Conservation (phyloP, 331 rosid genomes). For the Saraca asoca region DNA sequence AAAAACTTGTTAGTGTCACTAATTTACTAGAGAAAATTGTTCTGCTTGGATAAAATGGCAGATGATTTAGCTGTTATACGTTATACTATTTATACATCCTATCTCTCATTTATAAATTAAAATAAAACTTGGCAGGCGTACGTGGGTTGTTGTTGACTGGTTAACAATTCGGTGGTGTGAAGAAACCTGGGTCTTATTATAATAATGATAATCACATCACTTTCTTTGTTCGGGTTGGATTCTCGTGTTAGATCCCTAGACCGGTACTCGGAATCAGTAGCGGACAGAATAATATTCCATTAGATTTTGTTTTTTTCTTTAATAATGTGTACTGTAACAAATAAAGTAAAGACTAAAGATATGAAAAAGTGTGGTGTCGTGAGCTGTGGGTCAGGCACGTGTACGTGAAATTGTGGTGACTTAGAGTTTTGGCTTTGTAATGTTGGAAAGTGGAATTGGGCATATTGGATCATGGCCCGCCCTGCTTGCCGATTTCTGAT, state of each 20-base stretch:
- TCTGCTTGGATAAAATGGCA: too few species aligned
- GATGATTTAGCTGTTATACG: neutral
- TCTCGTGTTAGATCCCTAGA: neutral
- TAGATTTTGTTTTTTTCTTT: neutral
- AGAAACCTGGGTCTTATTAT: neutral
- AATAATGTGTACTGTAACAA: too few species aligned
- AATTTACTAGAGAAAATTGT: too few species aligned
- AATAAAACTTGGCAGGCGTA: too few species aligned
- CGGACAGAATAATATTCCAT: neutral
- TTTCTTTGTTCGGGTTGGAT: neutral
- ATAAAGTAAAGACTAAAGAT: neutral
- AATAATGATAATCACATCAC: neutral
- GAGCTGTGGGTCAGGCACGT: slow-evolving; percentile 4
- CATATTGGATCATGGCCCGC: neutral
- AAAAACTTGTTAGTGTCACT: too few species aligned
- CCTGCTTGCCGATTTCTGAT: neutral
- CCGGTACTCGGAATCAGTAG: neutral
- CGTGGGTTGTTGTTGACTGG: neutral
- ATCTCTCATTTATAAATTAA: neutral
- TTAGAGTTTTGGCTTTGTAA: neutral
- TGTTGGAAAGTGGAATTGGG: neutral
- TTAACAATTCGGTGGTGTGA: neutral
- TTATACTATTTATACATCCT: neutral
- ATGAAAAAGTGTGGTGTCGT: neutral
- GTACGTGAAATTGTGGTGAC: slow-evolving; percentile 4